These are phyloP conservation scores for Magnaporthiopsis poae DNA, from an alignment of 2,329 filamentous ascomycete genomes.

Conservation along the genomic window DNA sequence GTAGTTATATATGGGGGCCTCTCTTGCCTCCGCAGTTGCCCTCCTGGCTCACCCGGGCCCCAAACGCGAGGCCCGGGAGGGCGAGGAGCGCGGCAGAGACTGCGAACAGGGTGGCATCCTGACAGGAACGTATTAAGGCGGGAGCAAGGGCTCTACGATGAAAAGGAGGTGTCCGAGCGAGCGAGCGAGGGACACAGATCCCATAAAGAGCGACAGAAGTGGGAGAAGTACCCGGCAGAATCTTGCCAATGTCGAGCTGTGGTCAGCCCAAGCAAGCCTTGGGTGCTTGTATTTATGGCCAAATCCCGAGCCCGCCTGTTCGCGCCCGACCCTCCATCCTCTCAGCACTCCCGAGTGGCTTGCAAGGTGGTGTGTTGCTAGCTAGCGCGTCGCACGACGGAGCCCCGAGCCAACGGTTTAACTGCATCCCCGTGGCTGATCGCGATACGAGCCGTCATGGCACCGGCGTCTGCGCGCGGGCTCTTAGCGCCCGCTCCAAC, in stretches of 20 bases:
- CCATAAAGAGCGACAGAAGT: too few species aligned
- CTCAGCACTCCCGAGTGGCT: neutral
- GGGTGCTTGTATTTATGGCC: too few species aligned
- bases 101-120: neutral
- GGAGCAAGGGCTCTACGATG: neutral
- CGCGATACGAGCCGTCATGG: neutral
- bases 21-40: slow-evolving; percentile 8
- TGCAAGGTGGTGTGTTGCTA: neutral
- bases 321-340: neutral
- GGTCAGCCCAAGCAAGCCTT: too few species aligned
- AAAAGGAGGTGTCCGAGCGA: neutral
- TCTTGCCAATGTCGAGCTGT: too few species aligned
- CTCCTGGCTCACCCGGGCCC: slow-evolving; percentile 8
- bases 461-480: too few species aligned
- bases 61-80: neutral
- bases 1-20: neutral
- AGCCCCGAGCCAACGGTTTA: too few species aligned
- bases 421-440: neutral
- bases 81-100: neutral
- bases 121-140: neutral
- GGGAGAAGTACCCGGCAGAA: too few species aligned
- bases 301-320: neutral
- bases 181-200: too few species aligned
- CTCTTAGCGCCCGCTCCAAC: neutral
- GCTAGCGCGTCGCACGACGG: neutral